Percentiles rank a stretch among this genome's conserved stretches.
Conservation (phyloP, 164 flowering plant species). For the Akebia trifoliata region DNA sequence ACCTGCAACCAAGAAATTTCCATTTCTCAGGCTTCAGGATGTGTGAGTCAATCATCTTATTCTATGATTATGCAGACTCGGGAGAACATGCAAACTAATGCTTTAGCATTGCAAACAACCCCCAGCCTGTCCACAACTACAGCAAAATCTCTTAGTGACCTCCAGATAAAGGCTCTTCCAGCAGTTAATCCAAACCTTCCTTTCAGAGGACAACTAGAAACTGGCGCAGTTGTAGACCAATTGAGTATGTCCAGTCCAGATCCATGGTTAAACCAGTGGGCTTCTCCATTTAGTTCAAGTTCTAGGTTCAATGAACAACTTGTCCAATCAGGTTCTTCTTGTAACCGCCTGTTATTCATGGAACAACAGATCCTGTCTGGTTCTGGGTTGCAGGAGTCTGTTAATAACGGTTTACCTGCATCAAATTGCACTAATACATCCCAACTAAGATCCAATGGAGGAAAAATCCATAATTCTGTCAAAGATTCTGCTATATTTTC, state of each 20-base stretch:
- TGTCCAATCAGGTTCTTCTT: slow-evolving; percentile 23
- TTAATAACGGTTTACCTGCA: slow-evolving; percentile 6
- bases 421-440: slow-evolving; percentile 14
- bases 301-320: slow-evolving; percentile 20
- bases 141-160: slow-evolving; percentile 15
- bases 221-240: slow-evolving; percentile 29
- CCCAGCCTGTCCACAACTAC: slow-evolving; percentile 14
- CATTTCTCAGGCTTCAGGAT: slow-evolving; percentile 21
- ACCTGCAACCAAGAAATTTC: too few relatives aligned
- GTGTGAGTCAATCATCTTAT: slow-evolving; percentile 27
- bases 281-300: slow-evolving; percentile 21
- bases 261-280: slow-evolving; percentile 23
- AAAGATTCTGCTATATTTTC: slow-evolving; percentile 17
- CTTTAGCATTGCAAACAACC: slow-evolving; percentile 20
- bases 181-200: slow-evolving; percentile 14
- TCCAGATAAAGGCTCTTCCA: slow-evolving; percentile 17
- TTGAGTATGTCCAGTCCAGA: slow-evolving; percentile 30
- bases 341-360: slow-evolving; percentile 13
- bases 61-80: slow-evolving; percentile 18
- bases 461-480: slow-evolving; percentile 8
- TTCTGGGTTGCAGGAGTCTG: slow-evolving; percentile 12
- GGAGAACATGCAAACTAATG: slow-evolving; percentile 18
- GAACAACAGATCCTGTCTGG: slow-evolving; percentile 26
- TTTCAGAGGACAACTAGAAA: slow-evolving; percentile 18
- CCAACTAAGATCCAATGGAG: slow-evolving; percentile 17